Conservation (phyloP, 192 early-diverging fungal species). For the Backusella sp. region DNA sequence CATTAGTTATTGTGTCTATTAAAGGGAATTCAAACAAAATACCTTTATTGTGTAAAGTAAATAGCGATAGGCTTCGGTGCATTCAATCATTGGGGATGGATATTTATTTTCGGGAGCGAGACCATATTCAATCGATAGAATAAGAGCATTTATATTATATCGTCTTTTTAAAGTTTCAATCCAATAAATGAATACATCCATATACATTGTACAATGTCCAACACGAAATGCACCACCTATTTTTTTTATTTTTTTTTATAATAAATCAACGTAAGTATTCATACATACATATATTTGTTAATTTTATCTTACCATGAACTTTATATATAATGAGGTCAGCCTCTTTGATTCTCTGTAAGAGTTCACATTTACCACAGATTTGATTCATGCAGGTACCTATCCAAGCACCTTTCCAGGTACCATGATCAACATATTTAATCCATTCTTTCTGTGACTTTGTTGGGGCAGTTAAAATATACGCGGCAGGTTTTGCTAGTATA, state of each 20-base stretch:
- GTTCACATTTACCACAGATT: not conserved
- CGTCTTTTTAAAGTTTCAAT: conserved; percentile 24
- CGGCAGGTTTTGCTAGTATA: not conserved
- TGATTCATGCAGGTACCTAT: conserved; percentile 4
- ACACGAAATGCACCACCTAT: conserved; percentile 36
- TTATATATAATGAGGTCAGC: conserved; percentile 15
- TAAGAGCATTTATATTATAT: conserved; percentile 25
- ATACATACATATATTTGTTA: not conserved
- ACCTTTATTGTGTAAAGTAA: conserved; percentile 20
- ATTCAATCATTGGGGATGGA: conserved; percentile 23
- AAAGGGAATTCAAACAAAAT: not conserved
- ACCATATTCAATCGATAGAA: conserved; percentile 32
- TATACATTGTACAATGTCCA: conserved; percentile 32
- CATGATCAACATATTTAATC: not conserved
- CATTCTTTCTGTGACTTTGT: conserved; percentile 3
- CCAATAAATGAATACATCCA: conserved; percentile 26
- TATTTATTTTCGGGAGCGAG: conserved; percentile 28
- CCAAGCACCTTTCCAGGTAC: conserved; percentile 18
- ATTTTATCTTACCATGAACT: conserved; percentile 6
- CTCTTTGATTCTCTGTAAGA: not conserved
- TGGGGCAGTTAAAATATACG: not conserved
- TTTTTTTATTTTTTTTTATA: not conserved
- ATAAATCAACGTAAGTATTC: not conserved
- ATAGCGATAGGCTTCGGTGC: conserved; percentile 25
- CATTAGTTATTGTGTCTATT: not conserved